phyloP scores from a whole-genome alignment of 345 rosid species.

The Kandelia obovata region DNA sequence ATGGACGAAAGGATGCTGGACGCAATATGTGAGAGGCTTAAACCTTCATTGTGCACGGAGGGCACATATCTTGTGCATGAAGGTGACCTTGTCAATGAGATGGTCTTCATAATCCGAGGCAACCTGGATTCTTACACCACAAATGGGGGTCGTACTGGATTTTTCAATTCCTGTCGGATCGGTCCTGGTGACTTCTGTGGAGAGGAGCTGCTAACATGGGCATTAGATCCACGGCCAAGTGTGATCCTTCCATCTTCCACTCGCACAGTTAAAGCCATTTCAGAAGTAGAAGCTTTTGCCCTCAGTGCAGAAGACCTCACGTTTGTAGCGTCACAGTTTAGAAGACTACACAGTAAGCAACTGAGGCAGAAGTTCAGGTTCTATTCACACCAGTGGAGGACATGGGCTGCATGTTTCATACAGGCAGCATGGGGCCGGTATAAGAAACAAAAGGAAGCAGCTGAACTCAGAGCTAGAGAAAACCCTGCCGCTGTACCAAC shows the following conservation, averaged over 20 bases:
- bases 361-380: constrained; percentile 73
- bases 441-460: constrained; percentile 55
- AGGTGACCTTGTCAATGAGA: constrained; percentile 86
- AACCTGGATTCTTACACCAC: constrained; percentile 85
- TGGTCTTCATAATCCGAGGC: constrained; percentile 88
- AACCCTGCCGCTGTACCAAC: constrained; percentile 16
- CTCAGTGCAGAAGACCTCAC: constrained; percentile 71
- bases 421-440: constrained; percentile 79
- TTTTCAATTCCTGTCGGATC: constrained; percentile 72
- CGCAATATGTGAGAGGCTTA: constrained; percentile 84
- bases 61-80: constrained; percentile 76
- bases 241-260: constrained; percentile 73
- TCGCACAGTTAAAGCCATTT: constrained; percentile 67
- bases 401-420: constrained; percentile 86
- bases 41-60: constrained; percentile 68
- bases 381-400: constrained; percentile 87
- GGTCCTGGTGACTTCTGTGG: constrained; percentile 94
- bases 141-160: constrained; percentile 82
- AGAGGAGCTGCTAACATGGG: constrained; percentile 87
- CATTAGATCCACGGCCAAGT: constrained; percentile 66
- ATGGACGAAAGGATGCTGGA: constrained; percentile 95
- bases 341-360: constrained; percentile 80
- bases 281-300: constrained; percentile 86
- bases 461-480: constrained; percentile 49
- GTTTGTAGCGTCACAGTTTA: constrained; percentile 75